Conservation (phyloP, 345 rosid species). For the Salix caprea region DNA sequence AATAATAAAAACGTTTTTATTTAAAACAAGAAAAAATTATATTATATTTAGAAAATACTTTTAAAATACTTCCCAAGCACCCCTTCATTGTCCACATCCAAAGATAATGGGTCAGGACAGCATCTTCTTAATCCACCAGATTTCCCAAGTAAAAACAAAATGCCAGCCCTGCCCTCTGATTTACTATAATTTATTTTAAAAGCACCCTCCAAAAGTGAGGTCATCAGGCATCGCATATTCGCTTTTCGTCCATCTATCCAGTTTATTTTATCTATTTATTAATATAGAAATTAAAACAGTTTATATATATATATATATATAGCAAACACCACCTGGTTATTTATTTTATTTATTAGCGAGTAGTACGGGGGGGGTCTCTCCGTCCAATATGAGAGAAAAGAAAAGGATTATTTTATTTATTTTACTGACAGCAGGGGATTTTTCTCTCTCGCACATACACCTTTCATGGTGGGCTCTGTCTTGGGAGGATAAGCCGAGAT, state of each 20-base stretch:
- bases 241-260: neutral
- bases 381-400: neutral
- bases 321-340: no score
- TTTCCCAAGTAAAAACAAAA: neutral
- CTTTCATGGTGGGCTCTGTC: slow-evolving; percentile 34
- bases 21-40: no score
- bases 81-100: no score
- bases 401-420: neutral
- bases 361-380: no score
- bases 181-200: neutral
- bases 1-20: no score
- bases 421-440: neutral
- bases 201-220: neutral
- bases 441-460: slow-evolving; percentile 13
- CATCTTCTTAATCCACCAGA: neutral
- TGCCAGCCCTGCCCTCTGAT: neutral
- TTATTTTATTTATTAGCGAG: no score
- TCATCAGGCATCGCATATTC: slow-evolving; percentile 4
- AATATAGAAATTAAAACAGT: no score
- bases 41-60: no score
- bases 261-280: no score
- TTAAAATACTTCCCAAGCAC: no score
- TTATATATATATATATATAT: no score
- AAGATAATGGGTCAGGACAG: neutral
- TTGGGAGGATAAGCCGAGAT: slow-evolving; percentile 39